Evolutionary conservation across 805 yeast species (phyloP), one percentile per base, ranked within the genome.

Genomic region (Nakazawaea sp.): DNA sequence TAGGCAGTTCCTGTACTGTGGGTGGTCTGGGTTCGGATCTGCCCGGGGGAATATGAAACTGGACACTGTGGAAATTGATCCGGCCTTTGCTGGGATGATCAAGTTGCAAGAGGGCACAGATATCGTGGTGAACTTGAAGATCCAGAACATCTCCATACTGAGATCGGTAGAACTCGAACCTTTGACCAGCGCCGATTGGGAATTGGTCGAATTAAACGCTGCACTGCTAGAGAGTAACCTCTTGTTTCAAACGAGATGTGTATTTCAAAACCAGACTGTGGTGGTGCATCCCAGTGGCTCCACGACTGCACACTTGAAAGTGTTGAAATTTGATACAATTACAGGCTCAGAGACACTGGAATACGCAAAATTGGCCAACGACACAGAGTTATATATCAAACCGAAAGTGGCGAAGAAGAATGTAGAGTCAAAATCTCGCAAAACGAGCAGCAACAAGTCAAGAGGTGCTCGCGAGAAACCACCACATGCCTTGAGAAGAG

Each of bases 131-230:
- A 64, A 59, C 26, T 51, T 81, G 36, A 68, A 71, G 38, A 62
- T 74, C 11, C 63, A 72, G 27, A 54, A 65, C 1, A 56, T 55
- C 38, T 73, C 70, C n/a, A 66, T 58, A 28, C 75, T 87, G 1
- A 62, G 66, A 5, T 73, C 77, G 3, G 78, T 89, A 3, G 78
- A 74, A 49, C 67, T 90, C 30, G 96, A 85, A 49, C 97, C 97
- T 0, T 58, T 72, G 15, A 68, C 85, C 0, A 56, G 78, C 2
- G 69, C 81, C 4, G 98, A 90, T 52, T 90, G 97, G 97, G 97
- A 89, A 46, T 62, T 85, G 19, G 83, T 88, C 2, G 96, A 89
- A 51, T 57, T 82, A 2, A 84, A 90, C 55, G 90, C 95, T 2
- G 76, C 71, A 20, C 72, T 68, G 29, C 69, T 90, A 18, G 97